These are phyloP conservation scores for Phaseolus coccineus DNA, from an alignment of 331 rosid genomes.

Conservation along the genomic window DNA sequence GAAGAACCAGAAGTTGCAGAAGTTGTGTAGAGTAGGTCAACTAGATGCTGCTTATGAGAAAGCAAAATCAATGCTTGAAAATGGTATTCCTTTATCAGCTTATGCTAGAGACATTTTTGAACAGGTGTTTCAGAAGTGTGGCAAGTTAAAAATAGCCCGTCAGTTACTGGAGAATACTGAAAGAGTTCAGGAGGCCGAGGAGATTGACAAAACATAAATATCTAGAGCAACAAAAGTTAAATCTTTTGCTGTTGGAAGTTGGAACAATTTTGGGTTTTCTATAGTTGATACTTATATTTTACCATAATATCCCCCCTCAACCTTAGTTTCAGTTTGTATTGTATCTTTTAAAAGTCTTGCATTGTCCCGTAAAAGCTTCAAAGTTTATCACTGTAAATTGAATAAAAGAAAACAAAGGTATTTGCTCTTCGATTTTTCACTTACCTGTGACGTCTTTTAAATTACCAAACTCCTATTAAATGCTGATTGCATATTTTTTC, in stretches of 20 bases:
- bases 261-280: constrained; percentile 39
- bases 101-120: constrained; percentile 64
- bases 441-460: constrained; percentile 6
- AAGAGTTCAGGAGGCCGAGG: constrained; percentile 41
- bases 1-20: constrained; percentile 65
- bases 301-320: background rate
- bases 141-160: constrained; percentile 58
- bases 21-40: constrained; percentile 61
- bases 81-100: constrained; percentile 62
- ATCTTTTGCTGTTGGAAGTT: constrained; percentile 27
- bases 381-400: background rate
- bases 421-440: background rate
- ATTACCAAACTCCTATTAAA: background rate
- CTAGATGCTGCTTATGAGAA: constrained; percentile 67
- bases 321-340: constrained; percentile 22
- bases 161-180: constrained; percentile 57
- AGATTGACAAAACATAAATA: constrained; percentile 32
- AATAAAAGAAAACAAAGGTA: constrained; percentile 2
- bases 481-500: background rate
- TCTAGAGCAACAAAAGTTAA: background rate
- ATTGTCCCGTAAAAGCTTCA: constrained; percentile 19
- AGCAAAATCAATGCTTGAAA: constrained; percentile 63
- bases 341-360: constrained; percentile 28
- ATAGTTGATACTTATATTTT: background rate
- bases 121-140: constrained; percentile 57